phyloP scores from a whole-genome alignment of 2,329 filamentous ascomycete species.

The Xylariaceae sp. region DNA sequence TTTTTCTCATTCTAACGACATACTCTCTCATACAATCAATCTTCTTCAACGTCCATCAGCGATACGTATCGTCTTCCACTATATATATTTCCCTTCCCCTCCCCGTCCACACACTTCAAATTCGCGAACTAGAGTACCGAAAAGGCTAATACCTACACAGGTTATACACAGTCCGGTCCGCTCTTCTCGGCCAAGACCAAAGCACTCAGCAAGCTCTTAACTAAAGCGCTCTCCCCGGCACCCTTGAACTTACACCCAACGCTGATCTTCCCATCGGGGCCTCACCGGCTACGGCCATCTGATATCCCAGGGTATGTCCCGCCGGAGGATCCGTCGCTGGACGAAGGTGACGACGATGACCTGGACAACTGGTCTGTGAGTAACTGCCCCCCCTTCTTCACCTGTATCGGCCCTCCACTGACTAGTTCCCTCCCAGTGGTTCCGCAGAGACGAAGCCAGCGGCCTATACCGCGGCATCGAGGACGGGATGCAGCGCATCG shows the following conservation, averaged over 20 bases:
- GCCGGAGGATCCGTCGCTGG: constrained; percentile 41
- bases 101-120: neutral
- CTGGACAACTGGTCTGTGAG: constrained; percentile 69
- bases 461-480: constrained; percentile 72
- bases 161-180: constrained; percentile 88
- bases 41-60: neutral
- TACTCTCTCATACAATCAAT: neutral
- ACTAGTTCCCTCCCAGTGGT: constrained; percentile 65
- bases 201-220: constrained; percentile 79
- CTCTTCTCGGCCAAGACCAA: constrained; percentile 89
- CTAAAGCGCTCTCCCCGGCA: constrained; percentile 69
- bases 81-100: constrained; percentile 8
- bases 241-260: constrained; percentile 59
- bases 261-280: constrained; percentile 73
- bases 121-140: neutral
- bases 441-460: constrained; percentile 69
- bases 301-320: constrained; percentile 74
- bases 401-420: neutral
- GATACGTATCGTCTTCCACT: neutral
- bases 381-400: neutral
- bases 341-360: constrained; percentile 48
- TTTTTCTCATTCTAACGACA: neutral
- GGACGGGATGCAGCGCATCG: constrained; percentile 69
- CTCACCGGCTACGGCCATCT: constrained; percentile 63
- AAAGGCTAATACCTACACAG: constrained; percentile 45